Percentiles rank a stretch among this genome's conserved stretches.
phyloP scores from a whole-genome alignment of 2,329 filamentous ascomycete species.

The Teratosphaeria pseudoeucalypti region DNA sequence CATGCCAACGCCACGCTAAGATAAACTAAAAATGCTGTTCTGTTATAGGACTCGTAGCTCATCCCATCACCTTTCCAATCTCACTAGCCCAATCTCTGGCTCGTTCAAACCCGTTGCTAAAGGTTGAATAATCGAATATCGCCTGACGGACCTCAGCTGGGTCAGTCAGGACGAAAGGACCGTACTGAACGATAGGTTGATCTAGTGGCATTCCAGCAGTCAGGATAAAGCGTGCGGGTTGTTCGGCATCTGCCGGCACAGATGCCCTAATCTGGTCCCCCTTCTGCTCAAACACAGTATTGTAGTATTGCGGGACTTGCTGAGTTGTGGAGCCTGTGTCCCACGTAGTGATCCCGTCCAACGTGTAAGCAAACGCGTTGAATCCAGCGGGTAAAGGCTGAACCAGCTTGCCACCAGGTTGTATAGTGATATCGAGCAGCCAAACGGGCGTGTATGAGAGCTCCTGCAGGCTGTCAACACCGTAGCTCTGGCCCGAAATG shows the following conservation, averaged over 20 bases:
- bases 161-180: conserved; percentile 68
- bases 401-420: conserved; percentile 65
- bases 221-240: conserved; percentile 53
- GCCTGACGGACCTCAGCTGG: conserved; percentile 67
- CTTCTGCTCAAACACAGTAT: conserved; percentile 72
- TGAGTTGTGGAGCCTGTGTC: conserved; percentile 43
- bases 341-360: conserved; percentile 62
- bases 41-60: neutral
- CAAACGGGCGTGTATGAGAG: conserved; percentile 96
- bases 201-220: conserved; percentile 71
- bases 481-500: conserved; percentile 76
- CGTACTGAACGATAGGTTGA: conserved; percentile 73
- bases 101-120: conserved; percentile 69
- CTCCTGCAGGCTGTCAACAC: conserved; percentile 77
- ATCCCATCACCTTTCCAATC: conserved; percentile 67
- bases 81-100: conserved; percentile 72
- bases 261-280: conserved; percentile 67
- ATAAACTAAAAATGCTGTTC: neutral
- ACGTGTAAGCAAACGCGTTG: conserved; percentile 82
- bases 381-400: conserved; percentile 70
- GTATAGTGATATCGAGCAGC: conserved; percentile 73
- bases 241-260: conserved; percentile 56
- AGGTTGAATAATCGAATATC: conserved; percentile 62
- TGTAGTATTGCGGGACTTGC: conserved; percentile 62
- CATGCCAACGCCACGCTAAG: neutral